A percentile compares a stretch with the other conserved stretches of the same genome.
These are phyloP conservation scores for Rhododendron ovatum DNA, from an alignment of 148 eudicot genomes.

Conservation along the genomic window DNA sequence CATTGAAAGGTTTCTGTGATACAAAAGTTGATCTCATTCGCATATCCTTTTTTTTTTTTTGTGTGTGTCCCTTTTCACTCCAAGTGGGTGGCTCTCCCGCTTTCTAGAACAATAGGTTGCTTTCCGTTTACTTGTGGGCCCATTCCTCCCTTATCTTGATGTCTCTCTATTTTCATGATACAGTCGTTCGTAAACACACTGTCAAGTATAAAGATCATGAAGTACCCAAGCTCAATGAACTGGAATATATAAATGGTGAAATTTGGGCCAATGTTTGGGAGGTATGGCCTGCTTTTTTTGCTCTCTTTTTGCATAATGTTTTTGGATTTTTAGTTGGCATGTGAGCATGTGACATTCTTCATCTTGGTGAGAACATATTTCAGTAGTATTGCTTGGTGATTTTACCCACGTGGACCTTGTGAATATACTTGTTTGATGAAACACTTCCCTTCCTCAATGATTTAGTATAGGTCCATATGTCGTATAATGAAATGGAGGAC, in stretches of 20 bases:
- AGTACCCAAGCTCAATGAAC: constrained; percentile 76
- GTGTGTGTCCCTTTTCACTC: neutral
- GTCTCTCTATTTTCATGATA: constrained; percentile 11
- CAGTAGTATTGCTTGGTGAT: neutral
- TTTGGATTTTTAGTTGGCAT: neutral
- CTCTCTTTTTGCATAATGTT: neutral
- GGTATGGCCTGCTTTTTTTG: constrained; percentile 33
- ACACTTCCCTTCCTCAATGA: neutral
- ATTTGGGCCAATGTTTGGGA: constrained; percentile 93
- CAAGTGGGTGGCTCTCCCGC: neutral
- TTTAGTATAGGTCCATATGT: neutral
- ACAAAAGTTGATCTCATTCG: no score
- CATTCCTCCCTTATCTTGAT: constrained; percentile 11
- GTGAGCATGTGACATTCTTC: neutral
- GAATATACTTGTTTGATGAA: neutral
- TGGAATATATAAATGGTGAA: constrained; percentile 86
- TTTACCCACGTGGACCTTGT: neutral
- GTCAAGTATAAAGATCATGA: constrained; percentile 61
- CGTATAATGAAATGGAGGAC: neutral
- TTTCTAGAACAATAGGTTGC: neutral
- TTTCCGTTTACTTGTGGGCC: neutral
- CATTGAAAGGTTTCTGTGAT: no score
- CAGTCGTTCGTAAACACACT: constrained; percentile 52
- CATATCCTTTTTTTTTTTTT: neutral
- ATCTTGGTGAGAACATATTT: neutral